These are phyloP conservation scores for Clonostachys sp. DNA, from an alignment of 2,329 filamentous ascomycete genomes.

Conservation along the genomic window DNA sequence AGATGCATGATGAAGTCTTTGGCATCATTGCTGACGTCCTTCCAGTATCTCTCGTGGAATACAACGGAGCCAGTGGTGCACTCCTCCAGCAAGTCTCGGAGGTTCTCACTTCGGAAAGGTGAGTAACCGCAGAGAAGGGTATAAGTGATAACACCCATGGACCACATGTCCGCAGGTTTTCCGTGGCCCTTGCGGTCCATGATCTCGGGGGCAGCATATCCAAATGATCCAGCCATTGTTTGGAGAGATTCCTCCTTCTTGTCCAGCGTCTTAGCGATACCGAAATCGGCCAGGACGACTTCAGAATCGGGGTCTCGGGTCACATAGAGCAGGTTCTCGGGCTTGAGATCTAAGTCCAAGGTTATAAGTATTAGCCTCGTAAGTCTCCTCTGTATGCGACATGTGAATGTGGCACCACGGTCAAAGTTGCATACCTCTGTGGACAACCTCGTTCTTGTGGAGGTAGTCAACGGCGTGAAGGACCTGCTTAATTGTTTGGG, in stretches of 20 bases:
- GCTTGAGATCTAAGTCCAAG: constrained; percentile 73
- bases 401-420: neutral
- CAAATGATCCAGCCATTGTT: constrained; percentile 98
- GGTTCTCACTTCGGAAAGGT: constrained; percentile 91
- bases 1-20: constrained; percentile 89
- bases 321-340: constrained; percentile 93
- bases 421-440: constrained; percentile 62
- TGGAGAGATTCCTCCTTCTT: constrained; percentile 86
- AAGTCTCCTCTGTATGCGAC: neutral
- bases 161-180: constrained; percentile 99
- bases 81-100: constrained; percentile 91
- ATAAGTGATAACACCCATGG: constrained; percentile 96
- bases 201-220: constrained; percentile 94
- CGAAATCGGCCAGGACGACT: constrained; percentile 93
- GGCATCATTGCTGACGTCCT: constrained; percentile 90
- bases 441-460: constrained; percentile 90
- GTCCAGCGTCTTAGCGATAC: constrained; percentile 97
- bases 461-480: constrained; percentile 91
- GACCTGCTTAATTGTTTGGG: constrained; percentile 91
- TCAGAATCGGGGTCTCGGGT: constrained; percentile 73
- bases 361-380: constrained; percentile 4
- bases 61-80: constrained; percentile 79
- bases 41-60: constrained; percentile 98
- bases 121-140: constrained; percentile 97
- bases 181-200: constrained; percentile 98